Conservation (phyloP, 208 protist genomes). For the Crithidia acanthocephali region DNA sequence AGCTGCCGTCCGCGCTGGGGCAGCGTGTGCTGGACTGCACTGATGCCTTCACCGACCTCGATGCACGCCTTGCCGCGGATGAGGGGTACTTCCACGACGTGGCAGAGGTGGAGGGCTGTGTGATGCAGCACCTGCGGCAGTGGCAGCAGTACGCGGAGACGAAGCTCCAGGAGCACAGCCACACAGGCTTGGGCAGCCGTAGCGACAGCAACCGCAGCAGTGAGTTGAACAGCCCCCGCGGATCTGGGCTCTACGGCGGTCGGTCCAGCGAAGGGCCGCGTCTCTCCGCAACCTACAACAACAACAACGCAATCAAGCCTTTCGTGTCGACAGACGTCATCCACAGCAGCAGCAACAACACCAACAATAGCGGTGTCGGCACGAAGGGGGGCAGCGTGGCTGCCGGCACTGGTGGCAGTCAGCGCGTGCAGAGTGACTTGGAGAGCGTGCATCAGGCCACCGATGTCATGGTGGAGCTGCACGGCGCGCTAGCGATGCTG, state of each 20-base stretch:
- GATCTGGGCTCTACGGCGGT: slow-evolving; percentile 10
- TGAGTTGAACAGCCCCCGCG: slow-evolving; percentile 5
- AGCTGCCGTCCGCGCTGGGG: not conserved
- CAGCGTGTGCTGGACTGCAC: slow-evolving; percentile 10
- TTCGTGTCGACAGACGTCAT: not conserved
- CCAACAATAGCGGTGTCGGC: not conserved
- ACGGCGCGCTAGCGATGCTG: slow-evolving; percentile 9
- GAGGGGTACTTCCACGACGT: slow-evolving; percentile 21
- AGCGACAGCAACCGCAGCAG: slow-evolving; percentile 1
- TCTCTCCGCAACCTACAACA: not conserved
- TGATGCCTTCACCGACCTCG: slow-evolving; percentile 8
- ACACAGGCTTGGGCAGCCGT: no score
- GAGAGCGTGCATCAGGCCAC: slow-evolving; percentile 10
- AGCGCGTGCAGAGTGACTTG: slow-evolving; percentile 26
- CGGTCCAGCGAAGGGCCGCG: not conserved
- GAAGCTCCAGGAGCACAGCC: no score
- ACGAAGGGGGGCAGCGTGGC: not conserved
- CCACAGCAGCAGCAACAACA: not conserved
- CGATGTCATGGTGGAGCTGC: slow-evolving; percentile 14
- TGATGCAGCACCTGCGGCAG: slow-evolving; percentile 13
- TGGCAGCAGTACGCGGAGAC: slow-evolving; percentile 8
- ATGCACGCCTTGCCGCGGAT: slow-evolving; percentile 12
- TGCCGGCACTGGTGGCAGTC: slow-evolving; percentile 4
- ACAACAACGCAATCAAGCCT: no score
- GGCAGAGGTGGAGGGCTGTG: slow-evolving; percentile 14